A percentile compares a stretch with the other conserved stretches of the same genome.
Conservation (phyloP, 176 grass and related monocot genomes). For the Eleusine coracana region DNA sequence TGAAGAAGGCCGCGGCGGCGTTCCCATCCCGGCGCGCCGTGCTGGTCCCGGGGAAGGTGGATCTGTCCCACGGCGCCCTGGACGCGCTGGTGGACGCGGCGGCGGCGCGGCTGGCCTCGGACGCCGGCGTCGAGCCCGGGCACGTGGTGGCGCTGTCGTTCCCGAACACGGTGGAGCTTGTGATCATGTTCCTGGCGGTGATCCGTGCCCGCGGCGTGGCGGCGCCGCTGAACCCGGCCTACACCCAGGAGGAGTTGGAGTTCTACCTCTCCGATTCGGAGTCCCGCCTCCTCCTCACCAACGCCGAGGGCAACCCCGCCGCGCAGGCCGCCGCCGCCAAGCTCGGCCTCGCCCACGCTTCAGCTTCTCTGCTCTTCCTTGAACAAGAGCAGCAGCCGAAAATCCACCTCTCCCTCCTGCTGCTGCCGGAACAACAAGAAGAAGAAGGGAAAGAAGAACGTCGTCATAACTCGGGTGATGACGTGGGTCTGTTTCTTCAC, state of each 20-base stretch:
- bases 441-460: too few relatives aligned
- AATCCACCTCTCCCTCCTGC: slow-evolving; percentile 37
- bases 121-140: slow-evolving; percentile 45
- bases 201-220: slow-evolving; percentile 72
- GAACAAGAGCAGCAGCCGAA: neutral
- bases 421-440: too few relatives aligned
- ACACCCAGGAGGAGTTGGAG: slow-evolving; percentile 86
- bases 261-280: slow-evolving; percentile 90
- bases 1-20: slow-evolving; percentile 47
- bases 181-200: slow-evolving; percentile 78
- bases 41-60: slow-evolving; percentile 44
- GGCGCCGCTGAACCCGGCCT: slow-evolving; percentile 73
- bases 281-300: slow-evolving; percentile 63
- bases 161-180: slow-evolving; percentile 89
- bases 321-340: slow-evolving; percentile 61
- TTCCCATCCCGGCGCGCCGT: slow-evolving; percentile 63
- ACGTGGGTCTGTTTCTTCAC: slow-evolving; percentile 85
- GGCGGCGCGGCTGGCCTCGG: slow-evolving; percentile 44
- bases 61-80: slow-evolving; percentile 64
- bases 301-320: slow-evolving; percentile 60
- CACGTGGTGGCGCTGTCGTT: slow-evolving; percentile 75
- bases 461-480: too few relatives aligned
- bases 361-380: slow-evolving; percentile 29
- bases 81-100: slow-evolving; percentile 65
- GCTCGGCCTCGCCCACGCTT: slow-evolving; percentile 47